phyloP scores from a whole-genome alignment of 2,329 filamentous ascomycete genomes.

The Aspergillus neotritici region DNA sequence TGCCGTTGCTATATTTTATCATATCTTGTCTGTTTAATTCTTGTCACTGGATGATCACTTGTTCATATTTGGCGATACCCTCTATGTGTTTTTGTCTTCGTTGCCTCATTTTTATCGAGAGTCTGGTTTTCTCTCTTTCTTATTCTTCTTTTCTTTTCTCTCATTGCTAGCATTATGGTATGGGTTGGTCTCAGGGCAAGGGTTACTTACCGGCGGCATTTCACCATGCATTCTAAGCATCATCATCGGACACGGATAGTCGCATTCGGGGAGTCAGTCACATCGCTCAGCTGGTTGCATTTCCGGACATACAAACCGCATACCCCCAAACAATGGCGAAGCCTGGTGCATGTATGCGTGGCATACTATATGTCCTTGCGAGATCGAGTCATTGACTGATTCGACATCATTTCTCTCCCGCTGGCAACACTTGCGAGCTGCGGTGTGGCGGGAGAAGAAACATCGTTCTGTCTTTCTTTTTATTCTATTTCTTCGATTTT shows the following conservation, averaged over 20 bases:
- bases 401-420: not conserved
- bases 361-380: too few species aligned
- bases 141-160: conserved; percentile 10
- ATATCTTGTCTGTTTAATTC: conserved; percentile 10
- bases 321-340: conserved; percentile 6
- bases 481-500: conserved; percentile 12
- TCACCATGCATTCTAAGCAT: not conserved
- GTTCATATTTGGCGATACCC: conserved; percentile 24
- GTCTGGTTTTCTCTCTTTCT: conserved; percentile 8
- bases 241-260: conserved; percentile 12
- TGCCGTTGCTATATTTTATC: too few species aligned
- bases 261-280: conserved; percentile 17
- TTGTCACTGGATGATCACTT: conserved; percentile 14
- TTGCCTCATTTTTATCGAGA: conserved; percentile 14
- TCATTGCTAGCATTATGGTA: conserved; percentile 6
- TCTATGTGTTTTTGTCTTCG: conserved; percentile 12
- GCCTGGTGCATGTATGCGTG: conserved; percentile 7
- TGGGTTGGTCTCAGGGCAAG: conserved; percentile 8
- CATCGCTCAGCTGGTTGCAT: conserved; percentile 16
- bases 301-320: conserved; percentile 8
- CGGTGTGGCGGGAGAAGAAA: too few species aligned
- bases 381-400: conserved; percentile 3
- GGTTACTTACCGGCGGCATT: conserved; percentile 2
- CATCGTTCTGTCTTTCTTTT: conserved; percentile 7
- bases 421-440: too few species aligned